These are phyloP conservation scores for Asterochloris erici DNA, from an alignment of 139 green algal genomes.

Conservation along the genomic window DNA sequence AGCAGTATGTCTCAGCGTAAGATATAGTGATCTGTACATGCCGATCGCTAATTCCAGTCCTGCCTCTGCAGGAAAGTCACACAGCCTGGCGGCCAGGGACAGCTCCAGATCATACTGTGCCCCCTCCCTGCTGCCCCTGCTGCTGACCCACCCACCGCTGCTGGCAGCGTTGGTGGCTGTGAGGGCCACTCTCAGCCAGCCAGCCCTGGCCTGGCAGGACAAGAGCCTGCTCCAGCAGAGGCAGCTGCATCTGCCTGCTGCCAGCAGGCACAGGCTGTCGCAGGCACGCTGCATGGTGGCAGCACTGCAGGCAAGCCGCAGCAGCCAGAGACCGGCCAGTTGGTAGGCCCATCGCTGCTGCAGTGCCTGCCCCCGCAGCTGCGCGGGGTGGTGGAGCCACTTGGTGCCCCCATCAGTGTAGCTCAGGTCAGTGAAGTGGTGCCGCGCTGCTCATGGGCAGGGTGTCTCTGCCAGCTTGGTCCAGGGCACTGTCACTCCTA, in stretches of 20 bases:
- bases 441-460: neutral
- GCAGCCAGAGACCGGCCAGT: neutral
- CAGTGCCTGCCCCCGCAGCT: neutral
- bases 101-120: no score
- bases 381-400: neutral
- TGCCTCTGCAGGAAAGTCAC: no score
- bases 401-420: neutral
- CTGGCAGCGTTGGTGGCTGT: no score
- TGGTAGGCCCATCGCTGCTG: neutral
- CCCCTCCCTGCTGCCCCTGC: no score
- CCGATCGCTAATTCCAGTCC: no score
- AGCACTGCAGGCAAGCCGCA: neutral
- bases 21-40: no score
- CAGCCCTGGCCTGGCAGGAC: neutral
- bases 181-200: no score
- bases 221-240: neutral
- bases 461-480: neutral
- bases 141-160: no score
- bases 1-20: no score
- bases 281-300: neutral
- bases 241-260: neutral
- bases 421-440: neutral
- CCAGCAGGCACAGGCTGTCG: neutral
- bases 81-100: no score
- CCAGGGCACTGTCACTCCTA: neutral